Conservation (phyloP, 2,329 filamentous ascomycete genomes). For the Xylaria sp. region DNA sequence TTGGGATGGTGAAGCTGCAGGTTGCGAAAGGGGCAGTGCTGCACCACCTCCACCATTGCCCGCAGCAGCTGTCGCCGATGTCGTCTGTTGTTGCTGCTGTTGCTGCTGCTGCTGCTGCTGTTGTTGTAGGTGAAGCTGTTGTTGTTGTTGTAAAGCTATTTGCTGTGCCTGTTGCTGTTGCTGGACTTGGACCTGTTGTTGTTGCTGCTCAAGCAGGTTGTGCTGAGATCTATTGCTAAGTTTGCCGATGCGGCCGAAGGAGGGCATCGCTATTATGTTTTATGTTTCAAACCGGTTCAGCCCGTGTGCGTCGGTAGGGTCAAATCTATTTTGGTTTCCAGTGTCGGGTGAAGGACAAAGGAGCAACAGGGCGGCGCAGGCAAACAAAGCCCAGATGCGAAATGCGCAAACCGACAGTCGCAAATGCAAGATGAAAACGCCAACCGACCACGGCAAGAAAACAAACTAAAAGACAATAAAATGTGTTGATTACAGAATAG, state of each 20-base stretch:
- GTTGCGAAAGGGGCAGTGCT: slow-evolving; percentile 48
- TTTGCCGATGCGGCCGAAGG: slow-evolving; percentile 66
- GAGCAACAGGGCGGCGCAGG: slow-evolving; percentile 25
- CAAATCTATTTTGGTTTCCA: slow-evolving; percentile 24
- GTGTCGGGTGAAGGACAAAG: slow-evolving; percentile 30
- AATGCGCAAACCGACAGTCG: slow-evolving; percentile 31
- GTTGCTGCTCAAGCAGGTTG: slow-evolving; percentile 60
- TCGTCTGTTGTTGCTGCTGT: slow-evolving; percentile 40
- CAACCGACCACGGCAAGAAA: slow-evolving; percentile 6
- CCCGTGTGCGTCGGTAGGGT: slow-evolving; percentile 30
- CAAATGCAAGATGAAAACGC: slow-evolving; percentile 10
- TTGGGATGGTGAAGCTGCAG: slow-evolving; percentile 41
- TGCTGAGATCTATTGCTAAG: slow-evolving; percentile 61
- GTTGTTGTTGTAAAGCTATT: slow-evolving; percentile 49
- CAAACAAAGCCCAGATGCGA: slow-evolving; percentile 33
- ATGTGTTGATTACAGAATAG: slow-evolving; percentile 2
- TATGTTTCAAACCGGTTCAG: slow-evolving; percentile 12
- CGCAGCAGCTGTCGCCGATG: slow-evolving; percentile 36
- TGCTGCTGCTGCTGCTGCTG: slow-evolving; percentile 44
- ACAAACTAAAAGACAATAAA: not conserved
- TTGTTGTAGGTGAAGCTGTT: slow-evolving; percentile 38
- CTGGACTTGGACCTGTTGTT: slow-evolving; percentile 51
- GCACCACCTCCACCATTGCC: slow-evolving; percentile 44
- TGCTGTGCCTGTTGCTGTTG: slow-evolving; percentile 47
- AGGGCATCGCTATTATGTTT: slow-evolving; percentile 58